Evolutionary conservation across 2,329 filamentous ascomycete genomes (phyloP).

Genomic region (Claviceps sp.): DNA sequence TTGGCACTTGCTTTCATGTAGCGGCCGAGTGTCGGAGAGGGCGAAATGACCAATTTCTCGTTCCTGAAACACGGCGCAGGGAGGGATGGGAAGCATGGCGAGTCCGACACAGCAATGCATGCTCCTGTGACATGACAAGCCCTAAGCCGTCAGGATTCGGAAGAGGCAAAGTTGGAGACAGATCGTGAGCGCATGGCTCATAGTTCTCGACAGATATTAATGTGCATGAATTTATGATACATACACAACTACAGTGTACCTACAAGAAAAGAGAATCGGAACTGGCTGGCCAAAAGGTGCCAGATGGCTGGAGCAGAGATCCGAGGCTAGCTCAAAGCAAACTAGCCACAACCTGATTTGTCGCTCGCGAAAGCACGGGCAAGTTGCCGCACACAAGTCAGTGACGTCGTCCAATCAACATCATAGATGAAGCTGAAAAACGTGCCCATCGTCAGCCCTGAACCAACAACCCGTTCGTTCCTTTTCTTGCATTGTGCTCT

Average conservation of each 20-base stretch:
- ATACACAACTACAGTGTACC: no score
- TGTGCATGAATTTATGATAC: no score
- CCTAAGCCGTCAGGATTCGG: neutral
- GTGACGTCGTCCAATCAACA: conserved; percentile 1
- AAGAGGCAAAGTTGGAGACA: neutral
- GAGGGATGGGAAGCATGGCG: neutral
- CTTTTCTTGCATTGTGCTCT: neutral
- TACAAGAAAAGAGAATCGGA: no score
- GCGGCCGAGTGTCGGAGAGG: neutral
- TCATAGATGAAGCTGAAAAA: no score
- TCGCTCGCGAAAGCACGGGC: no score
- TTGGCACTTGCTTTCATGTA: neutral
- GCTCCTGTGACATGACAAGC: neutral
- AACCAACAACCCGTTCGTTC: neutral
- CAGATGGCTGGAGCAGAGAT: no score
- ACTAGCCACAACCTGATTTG: no score
- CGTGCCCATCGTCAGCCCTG: no score
- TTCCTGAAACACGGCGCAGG: neutral
- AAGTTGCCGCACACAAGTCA: neutral
- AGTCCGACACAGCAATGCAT: neutral
- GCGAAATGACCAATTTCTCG: neutral
- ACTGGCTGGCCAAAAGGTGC: no score
- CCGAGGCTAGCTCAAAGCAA: no score
- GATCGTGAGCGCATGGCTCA: no score
- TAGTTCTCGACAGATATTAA: no score